A percentile compares a stretch with the other conserved stretches of the same genome.
These are phyloP conservation scores for Epichloe aotearoae DNA, from an alignment of 2,329 filamentous ascomycete species.

Conservation along the genomic window DNA sequence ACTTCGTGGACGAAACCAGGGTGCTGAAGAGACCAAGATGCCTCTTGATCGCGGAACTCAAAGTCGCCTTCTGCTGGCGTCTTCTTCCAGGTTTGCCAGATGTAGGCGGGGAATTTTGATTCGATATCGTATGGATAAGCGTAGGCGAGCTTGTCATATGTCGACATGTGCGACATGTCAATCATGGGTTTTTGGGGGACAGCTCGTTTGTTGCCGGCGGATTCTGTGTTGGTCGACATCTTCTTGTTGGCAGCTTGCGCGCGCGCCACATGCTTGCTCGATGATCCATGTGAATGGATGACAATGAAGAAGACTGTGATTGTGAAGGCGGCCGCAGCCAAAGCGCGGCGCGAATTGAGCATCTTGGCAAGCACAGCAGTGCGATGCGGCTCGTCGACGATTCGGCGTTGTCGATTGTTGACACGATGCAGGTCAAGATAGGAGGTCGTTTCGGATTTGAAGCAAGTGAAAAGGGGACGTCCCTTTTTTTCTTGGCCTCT, in stretches of 20 bases:
- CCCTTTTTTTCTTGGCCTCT: not conserved
- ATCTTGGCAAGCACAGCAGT: constrained; percentile 31
- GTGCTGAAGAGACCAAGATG: constrained; percentile 77
- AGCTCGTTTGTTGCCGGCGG: constrained; percentile 4
- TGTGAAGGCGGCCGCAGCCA: constrained; percentile 57
- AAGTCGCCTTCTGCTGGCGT: constrained; percentile 69
- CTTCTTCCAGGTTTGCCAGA: constrained; percentile 98
- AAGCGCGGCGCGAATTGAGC: constrained; percentile 66
- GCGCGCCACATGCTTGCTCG: not conserved
- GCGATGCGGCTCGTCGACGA: not conserved
- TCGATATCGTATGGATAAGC: constrained; percentile 88
- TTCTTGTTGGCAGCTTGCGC: constrained; percentile 11
- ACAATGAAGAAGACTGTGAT: constrained; percentile 57
- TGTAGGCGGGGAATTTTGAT: constrained; percentile 85
- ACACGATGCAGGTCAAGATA: not conserved
- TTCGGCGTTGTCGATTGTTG: not conserved
- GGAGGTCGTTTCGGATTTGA: not conserved
- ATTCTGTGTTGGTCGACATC: constrained; percentile 9
- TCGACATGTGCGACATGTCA: constrained; percentile 58
- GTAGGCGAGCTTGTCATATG: constrained; percentile 74
- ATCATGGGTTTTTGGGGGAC: constrained; percentile 41
- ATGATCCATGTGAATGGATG: constrained; percentile 39
- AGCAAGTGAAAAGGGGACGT: not conserved
- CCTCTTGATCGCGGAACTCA: constrained; percentile 68
- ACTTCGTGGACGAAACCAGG: constrained; percentile 93